These are phyloP conservation scores for Erodium texanum DNA, from an alignment of 441 rosid species.

Conservation along the genomic window DNA sequence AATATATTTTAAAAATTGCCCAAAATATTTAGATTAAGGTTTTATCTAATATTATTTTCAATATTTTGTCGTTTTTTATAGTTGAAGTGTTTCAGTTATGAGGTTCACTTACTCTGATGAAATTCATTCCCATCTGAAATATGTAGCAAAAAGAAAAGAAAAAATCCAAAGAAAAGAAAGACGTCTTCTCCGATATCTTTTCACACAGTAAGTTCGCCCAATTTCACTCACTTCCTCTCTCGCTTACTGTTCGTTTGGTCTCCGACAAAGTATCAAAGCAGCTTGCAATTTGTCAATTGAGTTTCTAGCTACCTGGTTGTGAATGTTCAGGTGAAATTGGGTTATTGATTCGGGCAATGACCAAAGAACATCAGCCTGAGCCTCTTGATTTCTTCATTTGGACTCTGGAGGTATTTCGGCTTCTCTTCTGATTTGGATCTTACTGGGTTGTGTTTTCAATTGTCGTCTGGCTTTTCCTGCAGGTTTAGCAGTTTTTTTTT, in stretches of 20 bases:
- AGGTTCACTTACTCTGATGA: background rate
- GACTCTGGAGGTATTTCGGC: slow-evolving; percentile 78
- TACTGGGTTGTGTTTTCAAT: background rate
- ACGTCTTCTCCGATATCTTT: background rate
- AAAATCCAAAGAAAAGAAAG: too few species aligned
- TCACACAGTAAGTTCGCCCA: slow-evolving; percentile 2
- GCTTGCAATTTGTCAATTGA: slow-evolving; percentile 22
- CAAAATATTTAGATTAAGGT: background rate
- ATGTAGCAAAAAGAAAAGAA: background rate
- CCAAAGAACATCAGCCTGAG: slow-evolving; percentile 76
- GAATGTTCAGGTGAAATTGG: slow-evolving; percentile 18
- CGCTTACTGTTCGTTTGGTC: slow-evolving; percentile 19
- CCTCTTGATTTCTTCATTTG: slow-evolving; percentile 99
- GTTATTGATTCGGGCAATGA: slow-evolving; percentile 41
- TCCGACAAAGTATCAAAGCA: slow-evolving; percentile 24
- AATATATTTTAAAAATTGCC: background rate
- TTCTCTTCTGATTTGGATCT: slow-evolving; percentile 4
- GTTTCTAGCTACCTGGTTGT: slow-evolving; percentile 7
- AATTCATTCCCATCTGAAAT: background rate
- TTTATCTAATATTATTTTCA: background rate
- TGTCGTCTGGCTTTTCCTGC: background rate
- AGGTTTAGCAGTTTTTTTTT: background rate
- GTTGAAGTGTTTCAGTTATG: background rate
- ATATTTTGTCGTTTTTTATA: too few species aligned
- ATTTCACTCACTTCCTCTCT: slow-evolving; percentile 2